Conservation (phyloP, 2,329 filamentous ascomycete genomes). For the Periconia sp. region DNA sequence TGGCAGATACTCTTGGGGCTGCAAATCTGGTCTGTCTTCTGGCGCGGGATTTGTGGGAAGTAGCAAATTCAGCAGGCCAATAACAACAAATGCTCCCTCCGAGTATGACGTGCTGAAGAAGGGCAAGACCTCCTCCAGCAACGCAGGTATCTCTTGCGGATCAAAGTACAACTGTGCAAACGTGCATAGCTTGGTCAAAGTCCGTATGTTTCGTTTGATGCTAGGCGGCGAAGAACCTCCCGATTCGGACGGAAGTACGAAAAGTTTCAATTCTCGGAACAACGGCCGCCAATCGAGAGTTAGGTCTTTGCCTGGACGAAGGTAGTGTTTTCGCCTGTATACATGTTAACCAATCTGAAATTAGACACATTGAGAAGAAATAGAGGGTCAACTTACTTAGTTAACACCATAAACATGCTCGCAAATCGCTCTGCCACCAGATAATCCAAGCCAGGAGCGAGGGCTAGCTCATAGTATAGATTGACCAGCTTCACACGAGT, state of each 20-base stretch:
- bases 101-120: slow-evolving; percentile 91
- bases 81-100: slow-evolving; percentile 90
- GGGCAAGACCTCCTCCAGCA: slow-evolving; percentile 57
- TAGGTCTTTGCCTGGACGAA: slow-evolving; percentile 88
- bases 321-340: slow-evolving; percentile 85
- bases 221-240: slow-evolving; percentile 63
- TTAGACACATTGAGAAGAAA: neutral
- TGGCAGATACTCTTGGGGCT: slow-evolving; percentile 85
- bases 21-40: slow-evolving; percentile 70
- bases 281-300: slow-evolving; percentile 89
- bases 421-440: slow-evolving; percentile 85
- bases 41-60: slow-evolving; percentile 82
- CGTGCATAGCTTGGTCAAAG: slow-evolving; percentile 84
- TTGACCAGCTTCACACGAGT: slow-evolving; percentile 81
- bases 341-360: slow-evolving; percentile 26
- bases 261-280: slow-evolving; percentile 87
- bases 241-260: slow-evolving; percentile 84
- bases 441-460: slow-evolving; percentile 86
- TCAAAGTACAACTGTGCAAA: slow-evolving; percentile 94
- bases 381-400: slow-evolving; percentile 67
- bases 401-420: slow-evolving; percentile 93
- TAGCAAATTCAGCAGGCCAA: slow-evolving; percentile 81
- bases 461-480: slow-evolving; percentile 89
- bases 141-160: slow-evolving; percentile 76
- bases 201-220: slow-evolving; percentile 67